A percentile compares a stretch with the other conserved stretches of the same genome.
Conservation (phyloP, 1,284 basidiomycete genomes). For the Nidula niveotomentosa region DNA sequence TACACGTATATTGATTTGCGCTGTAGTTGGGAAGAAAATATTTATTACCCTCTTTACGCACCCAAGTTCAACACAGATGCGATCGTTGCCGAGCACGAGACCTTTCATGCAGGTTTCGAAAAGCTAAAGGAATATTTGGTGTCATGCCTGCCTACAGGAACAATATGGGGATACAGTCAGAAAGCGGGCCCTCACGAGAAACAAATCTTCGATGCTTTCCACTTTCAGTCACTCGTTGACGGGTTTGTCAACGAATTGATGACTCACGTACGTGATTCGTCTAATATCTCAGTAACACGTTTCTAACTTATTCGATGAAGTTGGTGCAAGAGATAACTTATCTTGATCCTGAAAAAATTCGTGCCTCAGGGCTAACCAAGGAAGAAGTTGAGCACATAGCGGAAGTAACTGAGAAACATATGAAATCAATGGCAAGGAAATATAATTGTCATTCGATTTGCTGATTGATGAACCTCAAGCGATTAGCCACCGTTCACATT, state of each 20-base stretch:
- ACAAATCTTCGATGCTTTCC: constrained; percentile 6
- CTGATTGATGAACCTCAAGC: not conserved
- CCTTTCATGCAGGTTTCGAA: constrained; percentile 11
- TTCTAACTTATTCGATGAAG: not conserved
- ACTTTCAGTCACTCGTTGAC: constrained; percentile 8
- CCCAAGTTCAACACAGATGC: constrained; percentile 14
- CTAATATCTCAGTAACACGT: not conserved
- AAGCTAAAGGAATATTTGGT: constrained; percentile 13
- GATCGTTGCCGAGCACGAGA: constrained; percentile 14
- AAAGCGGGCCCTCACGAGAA: constrained; percentile 6
- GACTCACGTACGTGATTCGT: constrained; percentile 7
- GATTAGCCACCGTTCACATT: constrained; percentile 11
- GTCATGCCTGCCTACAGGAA: constrained; percentile 13
- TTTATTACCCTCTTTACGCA: constrained; percentile 12
- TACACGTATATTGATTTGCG: not conserved
- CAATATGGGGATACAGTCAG: constrained; percentile 13
- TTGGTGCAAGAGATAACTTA: constrained; percentile 13
- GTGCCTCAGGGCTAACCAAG: constrained; percentile 14
- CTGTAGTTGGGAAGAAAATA: constrained; percentile 14
- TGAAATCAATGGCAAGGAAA: constrained; percentile 13
- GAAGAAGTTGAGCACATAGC: constrained; percentile 11
- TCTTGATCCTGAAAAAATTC: constrained; percentile 12
- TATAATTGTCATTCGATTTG: not conserved
- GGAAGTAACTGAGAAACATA: constrained; percentile 11
- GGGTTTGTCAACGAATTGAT: constrained; percentile 10